phyloP scores from a whole-genome alignment of 208 protist species.

The Leishmania tropica region DNA sequence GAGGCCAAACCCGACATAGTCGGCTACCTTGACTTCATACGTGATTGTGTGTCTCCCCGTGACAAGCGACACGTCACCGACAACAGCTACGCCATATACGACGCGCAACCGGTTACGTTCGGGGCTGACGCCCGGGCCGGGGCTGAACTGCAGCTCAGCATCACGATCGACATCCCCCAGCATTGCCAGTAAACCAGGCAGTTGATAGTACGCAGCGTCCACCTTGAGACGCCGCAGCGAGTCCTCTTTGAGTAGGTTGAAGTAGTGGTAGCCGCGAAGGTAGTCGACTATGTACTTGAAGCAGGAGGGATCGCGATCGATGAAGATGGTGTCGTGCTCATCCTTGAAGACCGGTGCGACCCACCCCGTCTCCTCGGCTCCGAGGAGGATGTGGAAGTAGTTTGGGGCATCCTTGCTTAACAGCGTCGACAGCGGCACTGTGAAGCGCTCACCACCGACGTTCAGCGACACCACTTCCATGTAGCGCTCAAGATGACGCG shows the following conservation, averaged over 20 bases:
- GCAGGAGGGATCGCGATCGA: slow-evolving; percentile 83
- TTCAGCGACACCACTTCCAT: slow-evolving; percentile 60
- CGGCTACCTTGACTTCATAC: slow-evolving; percentile 70
- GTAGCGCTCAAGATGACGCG: slow-evolving; percentile 10
- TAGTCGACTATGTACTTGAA: slow-evolving; percentile 88
- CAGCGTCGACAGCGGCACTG: slow-evolving; percentile 64
- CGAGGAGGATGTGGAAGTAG: slow-evolving; percentile 45
- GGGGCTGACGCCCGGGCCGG: slow-evolving; percentile 73
- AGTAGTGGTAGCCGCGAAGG: slow-evolving; percentile 78
- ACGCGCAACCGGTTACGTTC: slow-evolving; percentile 82
- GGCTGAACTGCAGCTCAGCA: slow-evolving; percentile 43
- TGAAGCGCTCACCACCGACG: slow-evolving; percentile 84
- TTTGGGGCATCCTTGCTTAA: slow-evolving; percentile 36
- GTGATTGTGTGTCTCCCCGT: slow-evolving; percentile 83
- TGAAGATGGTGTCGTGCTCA: slow-evolving; percentile 63
- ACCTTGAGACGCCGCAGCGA: slow-evolving; percentile 58
- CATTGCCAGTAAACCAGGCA: slow-evolving; percentile 52
- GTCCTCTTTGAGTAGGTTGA: slow-evolving; percentile 72
- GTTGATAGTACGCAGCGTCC: slow-evolving; percentile 82
- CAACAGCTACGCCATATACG: slow-evolving; percentile 78
- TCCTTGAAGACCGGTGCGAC: slow-evolving; percentile 51
- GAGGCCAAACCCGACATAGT: slow-evolving; percentile 91
- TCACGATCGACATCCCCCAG: slow-evolving; percentile 44
- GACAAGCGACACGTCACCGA: slow-evolving; percentile 78
- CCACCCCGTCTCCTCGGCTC: slow-evolving; percentile 6